Base-by-base conservation (phyloP, 768 basidiomycete genomes). In the Mycena latifolia region DNA sequence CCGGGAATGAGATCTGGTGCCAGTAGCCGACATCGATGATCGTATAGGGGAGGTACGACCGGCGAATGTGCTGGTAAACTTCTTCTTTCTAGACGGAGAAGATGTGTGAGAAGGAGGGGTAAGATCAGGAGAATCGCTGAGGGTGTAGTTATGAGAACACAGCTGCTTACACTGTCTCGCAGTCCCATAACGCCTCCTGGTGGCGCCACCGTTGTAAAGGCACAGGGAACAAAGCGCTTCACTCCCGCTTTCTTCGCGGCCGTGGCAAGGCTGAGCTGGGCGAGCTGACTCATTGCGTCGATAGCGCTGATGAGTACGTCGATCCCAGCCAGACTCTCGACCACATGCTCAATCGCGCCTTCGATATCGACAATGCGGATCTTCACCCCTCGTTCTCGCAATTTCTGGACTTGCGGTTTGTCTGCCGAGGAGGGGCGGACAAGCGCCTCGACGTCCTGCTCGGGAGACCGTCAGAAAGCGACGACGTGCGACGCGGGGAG, bases 11-110 rank as follows among this genome's bases (percentile, higher is more conserved):
- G 10, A 70, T 18, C 56, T 78, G 75, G 69, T 72, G 70, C 77
- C 78, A 78, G 65, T 67, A 76, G 5, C 77, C 76, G n/a, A 75
- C 74, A 53, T 77, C 77, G 55, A 78, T 75, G 64, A 76, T 73
- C 10, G 78, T 78, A 55, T 79, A 73, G 0, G 69, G 63, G 4
- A 76, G 58, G 39, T 69, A 72, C 20, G 72, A 58, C 8, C 68
- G 67, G 17, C 69, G 45, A 55, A 77, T 55, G 56, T 72, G 75
- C 7, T 74, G 70, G 33, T 71, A 71, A n/a, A 77, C 71, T 9
- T 60, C 70, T 5, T 73, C 67, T 73, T 77, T 78, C 77, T 78
- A 39, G 8, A n/a, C 7, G n/a, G n/a, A n/a, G n/a, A n/a, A n/a
- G n/a, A n/a, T n/a, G n/a, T n/a, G n/a, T n/a, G n/a, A n/a, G n/a